Evolutionary conservation across 352 stramenopile genomes (phyloP).

Genomic region (Thraustochytrium sp.): DNA sequence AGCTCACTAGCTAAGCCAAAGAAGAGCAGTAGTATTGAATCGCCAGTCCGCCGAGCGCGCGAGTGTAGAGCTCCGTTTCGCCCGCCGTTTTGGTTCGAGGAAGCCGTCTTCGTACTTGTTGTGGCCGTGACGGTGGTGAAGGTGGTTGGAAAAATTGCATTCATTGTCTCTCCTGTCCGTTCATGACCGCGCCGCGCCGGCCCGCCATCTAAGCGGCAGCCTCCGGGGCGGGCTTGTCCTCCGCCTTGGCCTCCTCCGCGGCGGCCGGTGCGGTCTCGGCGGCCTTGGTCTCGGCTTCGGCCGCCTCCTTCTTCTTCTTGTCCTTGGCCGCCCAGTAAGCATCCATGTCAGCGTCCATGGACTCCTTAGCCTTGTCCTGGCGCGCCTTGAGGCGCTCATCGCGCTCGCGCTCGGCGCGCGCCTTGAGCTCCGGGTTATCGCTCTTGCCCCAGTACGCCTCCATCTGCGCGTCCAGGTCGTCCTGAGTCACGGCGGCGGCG

Average conservation of each 20-base stretch:
- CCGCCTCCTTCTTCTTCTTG: constrained; percentile 28
- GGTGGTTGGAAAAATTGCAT: too few species aligned
- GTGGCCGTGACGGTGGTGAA: too few species aligned
- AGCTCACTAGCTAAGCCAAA: too few species aligned
- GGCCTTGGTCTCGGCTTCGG: background rate
- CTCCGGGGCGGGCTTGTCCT: background rate
- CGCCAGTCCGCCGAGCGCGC: too few species aligned
- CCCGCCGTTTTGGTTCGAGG: too few species aligned
- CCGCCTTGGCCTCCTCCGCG: background rate
- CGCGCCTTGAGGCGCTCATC: background rate
- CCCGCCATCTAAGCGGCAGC: too few species aligned
- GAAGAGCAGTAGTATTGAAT: too few species aligned
- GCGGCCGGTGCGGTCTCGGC: background rate
- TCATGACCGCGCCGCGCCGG: too few species aligned
- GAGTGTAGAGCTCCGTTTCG: too few species aligned
- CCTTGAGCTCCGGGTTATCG: constrained; percentile 25
- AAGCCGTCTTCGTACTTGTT: too few species aligned
- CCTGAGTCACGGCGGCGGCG: background rate
- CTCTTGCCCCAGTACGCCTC: constrained; percentile 39
- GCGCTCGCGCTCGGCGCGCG: background rate
- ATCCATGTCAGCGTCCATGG: background rate
- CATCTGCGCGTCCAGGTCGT: constrained; percentile 27
- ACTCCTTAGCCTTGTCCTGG: constrained; percentile 29
- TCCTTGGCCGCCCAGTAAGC: constrained; percentile 30
- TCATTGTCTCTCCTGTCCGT: too few species aligned